Evolutionary conservation across 768 basidiomycete species (phyloP).

Genomic region (Phlebiopsis gigantea): DNA sequence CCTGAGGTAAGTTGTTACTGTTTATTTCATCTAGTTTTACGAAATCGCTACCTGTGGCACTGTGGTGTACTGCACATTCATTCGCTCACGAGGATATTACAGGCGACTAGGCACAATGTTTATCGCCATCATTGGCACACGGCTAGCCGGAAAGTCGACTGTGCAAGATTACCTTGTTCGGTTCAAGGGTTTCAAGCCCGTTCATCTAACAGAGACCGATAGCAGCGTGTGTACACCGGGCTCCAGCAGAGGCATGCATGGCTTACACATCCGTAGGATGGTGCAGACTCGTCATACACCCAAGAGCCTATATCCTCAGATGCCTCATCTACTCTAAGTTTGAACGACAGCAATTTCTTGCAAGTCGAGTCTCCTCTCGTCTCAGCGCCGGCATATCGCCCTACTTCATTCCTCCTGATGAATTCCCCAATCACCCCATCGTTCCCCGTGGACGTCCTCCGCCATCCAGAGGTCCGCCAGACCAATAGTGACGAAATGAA

Average conservation of each 20-base stretch:
- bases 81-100: neutral
- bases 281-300: neutral
- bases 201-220: neutral
- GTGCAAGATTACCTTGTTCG: slow-evolving; percentile 56
- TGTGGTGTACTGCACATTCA: neutral
- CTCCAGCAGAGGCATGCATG: neutral
- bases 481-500: slow-evolving; percentile 12
- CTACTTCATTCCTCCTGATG: slow-evolving; percentile 22
- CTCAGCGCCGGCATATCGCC: slow-evolving; percentile 10
- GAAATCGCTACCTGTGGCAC: neutral
- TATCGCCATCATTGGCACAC: slow-evolving; percentile 28
- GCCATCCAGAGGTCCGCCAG: slow-evolving; percentile 9
- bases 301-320: neutral
- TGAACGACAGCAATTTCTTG: neutral
- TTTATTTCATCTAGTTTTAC: no score
- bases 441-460: slow-evolving; percentile 15
- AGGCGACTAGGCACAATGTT: slow-evolving; percentile 21
- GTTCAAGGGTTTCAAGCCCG: slow-evolving; percentile 46
- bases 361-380: neutral
- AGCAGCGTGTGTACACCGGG: neutral
- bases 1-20: no score
- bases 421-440: slow-evolving; percentile 19
- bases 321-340: neutral
- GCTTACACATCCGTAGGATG: slow-evolving; percentile 2
- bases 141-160: slow-evolving; percentile 28